Evolutionary conservation across 169 alveolate species (phyloP), one percentile per base, ranked within the genome.

Genomic region (Miamiensis avidus): DNA sequence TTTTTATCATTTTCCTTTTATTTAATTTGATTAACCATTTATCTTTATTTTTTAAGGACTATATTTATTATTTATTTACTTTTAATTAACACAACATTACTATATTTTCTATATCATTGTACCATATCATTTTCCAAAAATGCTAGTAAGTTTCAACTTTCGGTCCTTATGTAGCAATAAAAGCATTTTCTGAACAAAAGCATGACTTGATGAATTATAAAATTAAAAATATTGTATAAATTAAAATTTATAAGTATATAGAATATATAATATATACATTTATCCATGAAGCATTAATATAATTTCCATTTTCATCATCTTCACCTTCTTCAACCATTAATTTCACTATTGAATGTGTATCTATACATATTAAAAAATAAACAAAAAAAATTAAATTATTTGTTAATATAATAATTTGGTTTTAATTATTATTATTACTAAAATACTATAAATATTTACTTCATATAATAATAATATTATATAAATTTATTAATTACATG

Each of bases 111-210:
- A 91, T 91, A 78, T 94, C 89, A 31, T 95, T 92, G 82, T 92
- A 82, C 92, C 91, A 90, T 77, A 92, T 85, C 97, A 96, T 94
- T 83, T 92, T 91, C 95, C 96, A 96, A 89, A 96, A 94, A 25
- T 90, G 82, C 27, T 86, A 85, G 27, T 88, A 83, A 74, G 95
- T 88, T 15, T 89, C 82, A 31, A 76, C 81, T 27, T 90, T 49
- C 32, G 97, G 97, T 16, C 95, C 96, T 88, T 92, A 91, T 0
- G 97, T 90, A 0, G 96, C 97, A 16, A 94, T 92, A 75, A 94
- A 89, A 78, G 79, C 83, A 77, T 82, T 91, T 74, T 87, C 86
- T 49, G 64, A 64, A 11, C 65, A 27, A 27, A 49, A 49, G 4
- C 4, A 11, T 49, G 69, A 49, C 69, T 49, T 11, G 20, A 11